These are phyloP conservation scores for Russula brevipes DNA, from an alignment of 768 basidiomycete genomes.

Conservation along the genomic window DNA sequence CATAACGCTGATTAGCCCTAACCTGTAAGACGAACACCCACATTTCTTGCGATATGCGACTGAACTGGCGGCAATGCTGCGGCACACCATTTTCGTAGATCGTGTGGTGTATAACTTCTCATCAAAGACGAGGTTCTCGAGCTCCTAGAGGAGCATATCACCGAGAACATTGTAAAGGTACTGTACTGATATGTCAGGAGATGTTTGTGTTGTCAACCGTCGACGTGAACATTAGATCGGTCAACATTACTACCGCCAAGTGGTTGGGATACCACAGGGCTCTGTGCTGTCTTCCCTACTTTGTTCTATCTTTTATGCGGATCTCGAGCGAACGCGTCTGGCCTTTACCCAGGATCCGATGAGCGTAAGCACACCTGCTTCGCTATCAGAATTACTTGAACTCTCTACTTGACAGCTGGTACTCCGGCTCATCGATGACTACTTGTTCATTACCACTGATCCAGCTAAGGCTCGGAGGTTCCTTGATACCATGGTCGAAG, in stretches of 20 bases:
- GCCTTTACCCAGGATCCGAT: conserved; percentile 50
- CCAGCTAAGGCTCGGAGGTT: conserved; percentile 57
- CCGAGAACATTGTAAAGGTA: conserved; percentile 88
- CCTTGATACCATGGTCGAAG: conserved; percentile 68
- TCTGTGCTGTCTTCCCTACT: conserved; percentile 92
- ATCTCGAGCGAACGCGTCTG: conserved; percentile 64
- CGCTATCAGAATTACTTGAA: neutral
- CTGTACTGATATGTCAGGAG: neutral
- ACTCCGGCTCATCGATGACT: conserved; percentile 90
- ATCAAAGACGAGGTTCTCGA: conserved; percentile 57
- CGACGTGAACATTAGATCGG: conserved; percentile 54
- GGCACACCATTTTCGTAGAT: conserved; percentile 81
- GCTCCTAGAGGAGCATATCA: conserved; percentile 85
- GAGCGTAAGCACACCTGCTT: conserved; percentile 48
- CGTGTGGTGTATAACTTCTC: conserved; percentile 58
- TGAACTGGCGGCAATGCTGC: conserved; percentile 57
- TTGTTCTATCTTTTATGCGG: conserved; percentile 92
- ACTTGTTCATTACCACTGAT: conserved; percentile 78
- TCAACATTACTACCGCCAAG: conserved; percentile 73
- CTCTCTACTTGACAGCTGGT: conserved; percentile 49
- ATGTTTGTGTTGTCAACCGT: neutral
- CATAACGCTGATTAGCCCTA: neutral
- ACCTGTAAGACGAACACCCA: conserved; percentile 58
- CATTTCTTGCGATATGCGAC: conserved; percentile 69
- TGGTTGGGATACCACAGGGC: conserved; percentile 95